Base-by-base conservation (phyloP, 371 early-diverging fungal genomes). In the Mucor sp. region DNA sequence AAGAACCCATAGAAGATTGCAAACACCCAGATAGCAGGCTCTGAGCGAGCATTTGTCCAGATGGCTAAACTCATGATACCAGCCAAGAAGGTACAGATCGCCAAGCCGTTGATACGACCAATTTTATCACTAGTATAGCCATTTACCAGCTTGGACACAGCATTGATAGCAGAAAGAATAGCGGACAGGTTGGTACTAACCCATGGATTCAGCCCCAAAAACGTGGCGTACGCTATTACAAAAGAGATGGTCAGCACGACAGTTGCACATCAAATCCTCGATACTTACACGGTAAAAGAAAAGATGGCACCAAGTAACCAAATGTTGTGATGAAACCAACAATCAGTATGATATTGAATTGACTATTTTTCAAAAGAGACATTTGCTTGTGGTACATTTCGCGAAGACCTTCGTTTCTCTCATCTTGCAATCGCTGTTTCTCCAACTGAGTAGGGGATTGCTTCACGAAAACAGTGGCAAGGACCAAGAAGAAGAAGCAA, bases 91-190 rank as follows among this genome's bases (percentile, higher is more conserved):
- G 85, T 67, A 60, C 87, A 83, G 5, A 85, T 15, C 15, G 79
- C 68, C 39, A 87, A 70, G 17, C 80, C 81, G 48, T 89, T 91
- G 60, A 86, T 72, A 37, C 84, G 83, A 19, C 91, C 91, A 30
- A 85, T 53, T 7, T 66, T 71, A 62, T 91, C 90, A 15, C 89
- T 79, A 12, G 72, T 61, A 39, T 67, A 75, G 0, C 91, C 90
- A 1, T 74, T 73, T 12, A 71, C 41, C 21, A 85, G 66, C 6
- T 81, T 82, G 1, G 82, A 83, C 7, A 84, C 68, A 2, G 76
- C 79, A 63, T 83, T 85, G 23, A 79, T 64, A 0, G 78, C 86
- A 19, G 84, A 84, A 62, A 85, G 75, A 19, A 87, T 84, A 8
- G 85, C 72, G 9, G 80, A 75, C 17, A 87, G 43, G 43, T 66